Evolutionary conservation across 306 rosid genomes (phyloP).

Genomic region (Crataegus laevigata): DNA sequence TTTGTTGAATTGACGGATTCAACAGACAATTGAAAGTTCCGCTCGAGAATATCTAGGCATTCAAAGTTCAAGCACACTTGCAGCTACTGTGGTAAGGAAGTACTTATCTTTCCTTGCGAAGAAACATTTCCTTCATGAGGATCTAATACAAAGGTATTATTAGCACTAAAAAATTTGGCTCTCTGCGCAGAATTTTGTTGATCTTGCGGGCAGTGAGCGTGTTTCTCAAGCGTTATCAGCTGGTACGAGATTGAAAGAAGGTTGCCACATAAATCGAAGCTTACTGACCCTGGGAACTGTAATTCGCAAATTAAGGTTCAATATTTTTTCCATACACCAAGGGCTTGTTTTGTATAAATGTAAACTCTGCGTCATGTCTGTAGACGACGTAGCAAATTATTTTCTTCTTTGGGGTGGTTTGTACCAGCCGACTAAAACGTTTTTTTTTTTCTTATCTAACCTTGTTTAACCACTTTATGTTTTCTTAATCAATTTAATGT

Average conservation of each 20-base stretch:
- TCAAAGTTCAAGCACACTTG: constrained; percentile 40
- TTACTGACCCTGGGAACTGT: constrained; percentile 84
- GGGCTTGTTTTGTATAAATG: not conserved
- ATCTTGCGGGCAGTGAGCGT: constrained; percentile 93
- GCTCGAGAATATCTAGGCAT: constrained; percentile 34
- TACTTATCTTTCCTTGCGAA: not conserved
- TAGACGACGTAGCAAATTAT: not conserved
- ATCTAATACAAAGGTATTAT: not conserved
- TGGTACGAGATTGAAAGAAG: constrained; percentile 85
- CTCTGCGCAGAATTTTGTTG: constrained; percentile 72
- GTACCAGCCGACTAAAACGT: no score
- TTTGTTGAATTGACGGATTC: not conserved
- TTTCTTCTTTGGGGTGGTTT: no score
- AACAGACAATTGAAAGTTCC: constrained; percentile 80
- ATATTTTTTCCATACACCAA: not conserved
- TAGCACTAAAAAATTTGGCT: constrained; percentile 10
- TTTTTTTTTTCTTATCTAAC: no score
- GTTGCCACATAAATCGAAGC: constrained; percentile 91
- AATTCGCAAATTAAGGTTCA: constrained; percentile 77
- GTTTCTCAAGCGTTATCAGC: constrained; percentile 76
- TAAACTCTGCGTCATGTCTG: not conserved
- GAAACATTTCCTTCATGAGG: not conserved
- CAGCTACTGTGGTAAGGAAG: constrained; percentile 72
- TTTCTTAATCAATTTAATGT: not conserved
- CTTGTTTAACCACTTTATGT: not conserved